Evolutionary conservation across 2,329 filamentous ascomycete genomes (phyloP).

Genomic region (Apiospora koreana): DNA sequence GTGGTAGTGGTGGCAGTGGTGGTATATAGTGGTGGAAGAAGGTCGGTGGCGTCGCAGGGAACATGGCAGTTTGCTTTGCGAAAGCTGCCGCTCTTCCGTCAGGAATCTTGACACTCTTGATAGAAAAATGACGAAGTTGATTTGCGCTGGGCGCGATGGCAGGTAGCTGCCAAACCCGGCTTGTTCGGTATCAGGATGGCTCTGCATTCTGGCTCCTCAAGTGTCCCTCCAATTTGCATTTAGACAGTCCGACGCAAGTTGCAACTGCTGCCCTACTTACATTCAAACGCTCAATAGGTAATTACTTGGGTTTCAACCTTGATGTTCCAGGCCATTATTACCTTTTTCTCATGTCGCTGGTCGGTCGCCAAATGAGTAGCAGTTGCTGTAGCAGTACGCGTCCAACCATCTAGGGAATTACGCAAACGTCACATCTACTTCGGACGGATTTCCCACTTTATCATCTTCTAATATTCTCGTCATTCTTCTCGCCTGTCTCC

Average conservation of each 20-base stretch:
- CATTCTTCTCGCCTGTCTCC: not conserved
- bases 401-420: not conserved
- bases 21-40: too few species aligned
- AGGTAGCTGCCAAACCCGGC: too few species aligned
- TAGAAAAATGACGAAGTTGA: slow-evolving; percentile 6
- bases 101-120: not conserved
- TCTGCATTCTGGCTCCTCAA: not conserved
- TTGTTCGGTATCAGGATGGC: not conserved
- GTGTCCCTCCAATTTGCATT: not conserved
- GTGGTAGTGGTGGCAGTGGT: not conserved
- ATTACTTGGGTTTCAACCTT: not conserved
- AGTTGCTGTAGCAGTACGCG: not conserved
- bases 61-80: not conserved
- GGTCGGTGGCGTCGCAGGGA: not conserved
- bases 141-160: not conserved
- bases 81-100: not conserved
- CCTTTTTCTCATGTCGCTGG: not conserved
- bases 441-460: not conserved
- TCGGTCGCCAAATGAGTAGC: not conserved
- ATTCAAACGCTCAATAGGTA: too few species aligned
- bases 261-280: not conserved
- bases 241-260: not conserved
- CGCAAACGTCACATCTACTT: slow-evolving; percentile 2
- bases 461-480: not conserved
- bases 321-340: not conserved